Percentiles rank a stretch among this genome's conserved stretches.
phyloP scores from a whole-genome alignment of 345 rosid genomes.

The Aurinia saxatilis region DNA sequence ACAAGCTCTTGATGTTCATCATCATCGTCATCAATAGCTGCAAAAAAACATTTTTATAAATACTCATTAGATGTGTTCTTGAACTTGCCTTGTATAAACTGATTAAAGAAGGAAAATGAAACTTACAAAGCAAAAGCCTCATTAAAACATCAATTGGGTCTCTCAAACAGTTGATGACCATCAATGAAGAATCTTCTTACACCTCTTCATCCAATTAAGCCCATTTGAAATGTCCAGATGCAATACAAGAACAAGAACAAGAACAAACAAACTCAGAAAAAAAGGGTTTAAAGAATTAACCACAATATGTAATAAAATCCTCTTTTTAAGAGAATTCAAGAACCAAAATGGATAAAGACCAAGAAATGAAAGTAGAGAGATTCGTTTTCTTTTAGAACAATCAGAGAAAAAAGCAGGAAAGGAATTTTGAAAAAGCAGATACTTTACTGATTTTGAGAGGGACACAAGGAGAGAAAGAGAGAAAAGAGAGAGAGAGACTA shows the following conservation, averaged over 20 bases:
- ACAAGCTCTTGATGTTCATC: slow-evolving; percentile 14
- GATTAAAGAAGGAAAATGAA: slow-evolving; percentile 37
- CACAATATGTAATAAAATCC: background rate
- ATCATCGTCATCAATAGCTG: slow-evolving; percentile 31
- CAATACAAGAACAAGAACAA: background rate
- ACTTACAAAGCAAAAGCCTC: slow-evolving; percentile 64
- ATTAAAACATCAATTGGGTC: slow-evolving; percentile 32
- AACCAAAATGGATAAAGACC: no score
- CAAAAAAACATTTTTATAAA: slow-evolving; percentile 28
- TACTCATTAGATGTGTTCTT: slow-evolving; percentile 32
- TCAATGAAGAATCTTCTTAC: slow-evolving; percentile 18
- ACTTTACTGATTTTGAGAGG: slow-evolving; percentile 23
- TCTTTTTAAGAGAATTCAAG: no score
- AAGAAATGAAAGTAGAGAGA: slow-evolving; percentile 11
- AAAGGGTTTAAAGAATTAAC: background rate
- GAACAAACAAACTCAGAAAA: slow-evolving; percentile 11
- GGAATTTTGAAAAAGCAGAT: slow-evolving; percentile 15
- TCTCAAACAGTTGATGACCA: slow-evolving; percentile 29
- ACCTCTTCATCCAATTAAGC: slow-evolving; percentile 1
- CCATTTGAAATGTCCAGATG: slow-evolving; percentile 14
- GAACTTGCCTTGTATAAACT: slow-evolving; percentile 44
- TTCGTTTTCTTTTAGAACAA: background rate
- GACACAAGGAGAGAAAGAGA: no score
- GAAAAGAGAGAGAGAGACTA: background rate
- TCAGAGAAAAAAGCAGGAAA: slow-evolving; percentile 1